A percentile compares a stretch with the other conserved stretches of the same genome.
Conservation (phyloP, 129 eudicot genomes). For the Centella asiatica region DNA sequence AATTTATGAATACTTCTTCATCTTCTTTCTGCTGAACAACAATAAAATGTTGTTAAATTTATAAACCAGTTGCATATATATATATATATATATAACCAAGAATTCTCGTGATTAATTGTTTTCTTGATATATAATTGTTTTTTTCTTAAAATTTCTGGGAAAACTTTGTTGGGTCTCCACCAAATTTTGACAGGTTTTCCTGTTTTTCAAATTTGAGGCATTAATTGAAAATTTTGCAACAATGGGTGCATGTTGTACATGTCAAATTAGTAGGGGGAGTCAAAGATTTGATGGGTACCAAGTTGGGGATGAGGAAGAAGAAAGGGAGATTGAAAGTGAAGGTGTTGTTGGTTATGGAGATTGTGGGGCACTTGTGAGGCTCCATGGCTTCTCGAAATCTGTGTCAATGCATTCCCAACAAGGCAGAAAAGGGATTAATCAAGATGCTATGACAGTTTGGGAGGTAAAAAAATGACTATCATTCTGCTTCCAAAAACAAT, state of each 20-base stretch:
- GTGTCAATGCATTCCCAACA: conserved; percentile 52
- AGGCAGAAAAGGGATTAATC: conserved; percentile 64
- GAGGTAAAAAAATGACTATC: no score
- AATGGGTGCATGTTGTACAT: conserved; percentile 72
- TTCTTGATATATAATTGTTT: neutral
- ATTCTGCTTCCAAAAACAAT: no score
- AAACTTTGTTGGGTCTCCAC: neutral
- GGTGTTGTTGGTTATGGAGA: conserved; percentile 30
- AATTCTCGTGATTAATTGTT: neutral
- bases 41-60: no score
- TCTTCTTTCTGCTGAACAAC: neutral
- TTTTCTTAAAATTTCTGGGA: neutral
- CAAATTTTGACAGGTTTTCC: neutral
- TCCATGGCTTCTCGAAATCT: conserved; percentile 46
- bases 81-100: no score
- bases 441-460: conserved; percentile 84
- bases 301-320: conserved; percentile 8
- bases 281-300: conserved; percentile 8
- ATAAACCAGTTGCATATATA: neutral
- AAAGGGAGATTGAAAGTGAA: conserved; percentile 13
- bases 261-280: conserved; percentile 29
- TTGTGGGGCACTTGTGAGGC: conserved; percentile 39
- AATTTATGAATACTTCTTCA: neutral
- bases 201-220: no score
- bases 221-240: conserved; percentile 10